Evolutionary conservation across 768 basidiomycete species (phyloP).

Genomic region (Psilocybe cyanescens): DNA sequence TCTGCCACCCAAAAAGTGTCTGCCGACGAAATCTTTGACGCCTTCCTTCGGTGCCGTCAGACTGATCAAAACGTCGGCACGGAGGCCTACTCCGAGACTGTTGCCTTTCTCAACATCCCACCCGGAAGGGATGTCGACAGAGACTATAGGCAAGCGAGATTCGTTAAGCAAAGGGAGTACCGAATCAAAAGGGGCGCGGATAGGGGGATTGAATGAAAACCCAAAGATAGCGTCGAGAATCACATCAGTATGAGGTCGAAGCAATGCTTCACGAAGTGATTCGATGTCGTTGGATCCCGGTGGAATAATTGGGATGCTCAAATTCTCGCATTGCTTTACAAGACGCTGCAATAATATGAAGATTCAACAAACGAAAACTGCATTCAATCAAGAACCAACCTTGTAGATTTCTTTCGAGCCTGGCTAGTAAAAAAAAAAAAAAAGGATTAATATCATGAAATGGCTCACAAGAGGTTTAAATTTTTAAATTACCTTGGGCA

Average conservation of each 20-base stretch:
- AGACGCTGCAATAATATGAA: constrained; percentile 55
- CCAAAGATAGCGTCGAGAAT: constrained; percentile 97
- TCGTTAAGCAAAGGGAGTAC: constrained; percentile 69
- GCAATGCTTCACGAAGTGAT: constrained; percentile 51
- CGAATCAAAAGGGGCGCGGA: constrained; percentile 84
- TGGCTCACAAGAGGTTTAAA: not conserved
- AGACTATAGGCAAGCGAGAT: constrained; percentile 81
- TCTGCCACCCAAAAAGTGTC: constrained; percentile 92
- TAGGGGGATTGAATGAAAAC: constrained; percentile 93
- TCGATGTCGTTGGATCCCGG: constrained; percentile 45
- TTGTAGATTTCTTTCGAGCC: constrained; percentile 94
- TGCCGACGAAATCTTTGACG: constrained; percentile 72
- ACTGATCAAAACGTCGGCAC: constrained; percentile 83
- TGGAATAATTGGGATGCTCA: constrained; percentile 76
- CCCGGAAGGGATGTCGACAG: constrained; percentile 95
- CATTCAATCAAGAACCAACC: constrained; percentile 36
- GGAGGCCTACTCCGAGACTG: constrained; percentile 55
- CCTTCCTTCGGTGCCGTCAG: constrained; percentile 96
- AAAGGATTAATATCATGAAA: not conserved
- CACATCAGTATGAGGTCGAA: constrained; percentile 61
- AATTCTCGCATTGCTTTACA: constrained; percentile 85
- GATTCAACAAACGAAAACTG: too few species aligned
- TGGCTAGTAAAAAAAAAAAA: constrained; percentile 54
- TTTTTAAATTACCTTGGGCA: constrained; percentile 77
- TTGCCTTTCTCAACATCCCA: constrained; percentile 93